Conservation (phyloP, 805 yeast species). For the Zygosaccharomyces pseudorouxii region DNA sequence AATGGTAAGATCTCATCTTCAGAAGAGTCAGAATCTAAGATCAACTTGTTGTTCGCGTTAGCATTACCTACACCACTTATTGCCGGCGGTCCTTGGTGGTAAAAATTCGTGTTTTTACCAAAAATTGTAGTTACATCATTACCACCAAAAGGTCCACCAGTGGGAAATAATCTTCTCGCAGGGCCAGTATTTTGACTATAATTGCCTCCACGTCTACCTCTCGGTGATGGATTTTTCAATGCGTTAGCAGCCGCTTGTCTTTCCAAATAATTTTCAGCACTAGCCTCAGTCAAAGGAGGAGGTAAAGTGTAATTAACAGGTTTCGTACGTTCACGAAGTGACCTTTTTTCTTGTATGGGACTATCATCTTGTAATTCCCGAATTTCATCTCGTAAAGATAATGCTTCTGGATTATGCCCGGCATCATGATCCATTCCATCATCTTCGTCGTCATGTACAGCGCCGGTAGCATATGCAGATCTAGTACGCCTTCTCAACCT, state of each 20-base stretch:
- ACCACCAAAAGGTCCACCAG: constrained; percentile 98
- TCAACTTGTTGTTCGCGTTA: constrained; percentile 27
- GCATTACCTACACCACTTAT: constrained; percentile 24
- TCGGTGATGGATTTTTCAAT: constrained; percentile 27
- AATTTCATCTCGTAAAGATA: constrained; percentile 59
- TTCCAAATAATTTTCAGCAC: constrained; percentile 32
- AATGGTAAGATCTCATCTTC: constrained; percentile 55
- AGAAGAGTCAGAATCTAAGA: constrained; percentile 54
- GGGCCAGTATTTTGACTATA: constrained; percentile 43
- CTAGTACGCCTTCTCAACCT: constrained; percentile 27
- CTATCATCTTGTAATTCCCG: constrained; percentile 62
- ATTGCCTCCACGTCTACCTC: constrained; percentile 38
- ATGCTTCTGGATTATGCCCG: constrained; percentile 21
- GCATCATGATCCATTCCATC: constrained; percentile 25
- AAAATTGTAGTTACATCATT: constrained; percentile 83
- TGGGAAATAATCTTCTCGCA: constrained; percentile 75
- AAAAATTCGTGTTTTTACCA: constrained; percentile 53
- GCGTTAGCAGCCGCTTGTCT: constrained; percentile 16
- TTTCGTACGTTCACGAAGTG: constrained; percentile 61
- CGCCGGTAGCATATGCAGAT: constrained; percentile 20
- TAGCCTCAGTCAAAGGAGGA: constrained; percentile 58
- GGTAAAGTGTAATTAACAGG: constrained; percentile 77
- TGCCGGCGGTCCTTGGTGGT: constrained; percentile 18
- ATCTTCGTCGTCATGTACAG: constrained; percentile 24
- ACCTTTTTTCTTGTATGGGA: constrained; percentile 47